Conservation (phyloP, 2,329 filamentous ascomycete species). For the Chrysosphaeria jannelii region DNA sequence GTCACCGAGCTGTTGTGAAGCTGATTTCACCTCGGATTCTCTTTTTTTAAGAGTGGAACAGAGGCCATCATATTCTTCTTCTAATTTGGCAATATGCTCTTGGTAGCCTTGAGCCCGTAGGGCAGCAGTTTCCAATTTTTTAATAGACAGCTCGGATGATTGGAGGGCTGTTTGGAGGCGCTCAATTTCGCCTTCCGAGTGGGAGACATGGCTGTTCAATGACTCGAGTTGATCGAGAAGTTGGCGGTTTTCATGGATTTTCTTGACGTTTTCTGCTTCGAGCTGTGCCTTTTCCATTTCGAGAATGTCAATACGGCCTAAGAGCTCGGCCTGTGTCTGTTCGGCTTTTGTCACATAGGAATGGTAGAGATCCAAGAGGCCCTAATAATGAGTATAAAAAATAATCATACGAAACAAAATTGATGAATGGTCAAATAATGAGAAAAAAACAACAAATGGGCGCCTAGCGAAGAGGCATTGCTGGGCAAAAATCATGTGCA, state of each 20-base stretch:
- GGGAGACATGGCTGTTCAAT: conserved; percentile 47
- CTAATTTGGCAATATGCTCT: conserved; percentile 51
- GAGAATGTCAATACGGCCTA: conserved; percentile 40
- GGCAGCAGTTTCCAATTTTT: conserved; percentile 42
- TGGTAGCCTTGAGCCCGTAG: conserved; percentile 52
- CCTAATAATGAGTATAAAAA: conserved; percentile 21
- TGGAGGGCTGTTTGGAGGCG: conserved; percentile 47
- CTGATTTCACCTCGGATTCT: too few relatives aligned
- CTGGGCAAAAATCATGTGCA: background rate
- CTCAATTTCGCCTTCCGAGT: conserved; percentile 55
- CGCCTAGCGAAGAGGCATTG: background rate
- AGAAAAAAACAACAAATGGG: conserved; percentile 1
- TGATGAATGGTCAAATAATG: background rate
- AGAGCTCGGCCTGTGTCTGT: conserved; percentile 47
- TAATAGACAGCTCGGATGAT: conserved; percentile 47
- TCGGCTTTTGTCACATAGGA: conserved; percentile 82
- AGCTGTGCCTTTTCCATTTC: conserved; percentile 44
- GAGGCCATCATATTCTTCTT: conserved; percentile 53
- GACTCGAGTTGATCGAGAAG: conserved; percentile 62
- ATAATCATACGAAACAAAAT: conserved; percentile 2
- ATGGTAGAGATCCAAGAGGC: conserved; percentile 72
- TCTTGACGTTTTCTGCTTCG: conserved; percentile 45
- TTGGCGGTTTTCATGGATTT: conserved; percentile 54
- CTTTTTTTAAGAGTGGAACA: too few relatives aligned
- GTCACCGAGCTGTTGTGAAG: too few relatives aligned